Percentiles rank a stretch among this genome's conserved stretches.
Evolutionary conservation across 1,139 yeast genomes (phyloP).

Genomic region (Hyphopichia pseudoburtonii): DNA sequence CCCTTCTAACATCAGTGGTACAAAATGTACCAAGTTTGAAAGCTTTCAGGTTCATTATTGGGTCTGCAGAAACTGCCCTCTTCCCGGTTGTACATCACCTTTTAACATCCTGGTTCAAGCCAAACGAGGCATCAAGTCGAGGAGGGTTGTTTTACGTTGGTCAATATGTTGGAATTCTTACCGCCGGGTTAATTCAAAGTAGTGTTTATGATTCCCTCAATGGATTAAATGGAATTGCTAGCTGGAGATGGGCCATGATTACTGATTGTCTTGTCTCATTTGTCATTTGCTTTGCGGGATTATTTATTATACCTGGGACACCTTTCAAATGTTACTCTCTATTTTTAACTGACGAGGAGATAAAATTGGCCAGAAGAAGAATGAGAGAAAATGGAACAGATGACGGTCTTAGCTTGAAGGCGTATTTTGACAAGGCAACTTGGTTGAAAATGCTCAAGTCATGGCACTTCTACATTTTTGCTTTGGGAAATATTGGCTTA

Average conservation of each 20-base stretch:
- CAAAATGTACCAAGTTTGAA: constrained; percentile 20
- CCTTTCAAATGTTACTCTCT: constrained; percentile 60
- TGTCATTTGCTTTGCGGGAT: constrained; percentile 58
- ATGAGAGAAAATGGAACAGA: constrained; percentile 36
- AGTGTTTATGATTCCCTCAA: constrained; percentile 21
- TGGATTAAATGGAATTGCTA: constrained; percentile 18
- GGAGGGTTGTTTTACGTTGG: constrained; percentile 29
- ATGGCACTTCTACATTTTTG: constrained; percentile 44
- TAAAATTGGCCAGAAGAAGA: constrained; percentile 58
- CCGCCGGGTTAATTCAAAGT: constrained; percentile 28
- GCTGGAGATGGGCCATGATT: constrained; percentile 34
- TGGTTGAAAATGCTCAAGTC: constrained; percentile 42
- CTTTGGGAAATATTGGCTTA: constrained; percentile 44
- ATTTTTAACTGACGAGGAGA: constrained; percentile 62
- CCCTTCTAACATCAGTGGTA: constrained; percentile 18
- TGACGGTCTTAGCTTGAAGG: constrained; percentile 23
- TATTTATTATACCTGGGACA: constrained; percentile 66
- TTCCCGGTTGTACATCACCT: constrained; percentile 22
- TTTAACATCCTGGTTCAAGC: constrained; percentile 23
- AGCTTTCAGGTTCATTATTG: constrained; percentile 28
- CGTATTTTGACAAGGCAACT: constrained; percentile 17
- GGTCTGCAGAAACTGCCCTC: constrained; percentile 25
- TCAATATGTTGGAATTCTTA: constrained; percentile 28
- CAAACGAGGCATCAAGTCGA: constrained; percentile 28
- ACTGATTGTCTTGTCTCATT: constrained; percentile 27